phyloP scores from a whole-genome alignment of 2,329 filamentous ascomycete species.

The Penicillium sp. region DNA sequence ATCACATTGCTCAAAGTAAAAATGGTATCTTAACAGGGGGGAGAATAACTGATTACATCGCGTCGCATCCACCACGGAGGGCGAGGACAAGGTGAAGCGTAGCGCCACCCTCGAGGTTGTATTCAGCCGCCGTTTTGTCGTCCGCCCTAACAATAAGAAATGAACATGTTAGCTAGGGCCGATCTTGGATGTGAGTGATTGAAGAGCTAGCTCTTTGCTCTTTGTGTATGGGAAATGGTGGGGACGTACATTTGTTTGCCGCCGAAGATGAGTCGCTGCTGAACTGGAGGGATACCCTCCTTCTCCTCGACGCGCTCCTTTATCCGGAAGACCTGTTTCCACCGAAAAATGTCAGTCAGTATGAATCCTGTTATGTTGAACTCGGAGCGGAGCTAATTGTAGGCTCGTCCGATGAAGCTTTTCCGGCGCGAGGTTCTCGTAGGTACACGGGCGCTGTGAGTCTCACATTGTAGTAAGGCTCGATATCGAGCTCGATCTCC shows the following conservation, averaged over 20 bases:
- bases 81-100: constrained; percentile 96
- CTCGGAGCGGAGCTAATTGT: not conserved
- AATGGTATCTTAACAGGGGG: constrained; percentile 7
- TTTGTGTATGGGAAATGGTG: constrained; percentile 18
- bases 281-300: constrained; percentile 95
- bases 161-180: not conserved
- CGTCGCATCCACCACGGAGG: constrained; percentile 73
- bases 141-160: constrained; percentile 70
- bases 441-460: constrained; percentile 2
- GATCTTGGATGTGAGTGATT: not conserved
- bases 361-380: not conserved
- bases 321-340: constrained; percentile 82
- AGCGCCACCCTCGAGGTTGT: constrained; percentile 86
- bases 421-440: not conserved
- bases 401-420: not conserved
- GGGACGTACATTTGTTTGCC: constrained; percentile 90
- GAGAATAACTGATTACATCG: constrained; percentile 18
- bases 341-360: constrained; percentile 1
- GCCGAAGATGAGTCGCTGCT: constrained; percentile 94
- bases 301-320: constrained; percentile 99
- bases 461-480: constrained; percentile 84
- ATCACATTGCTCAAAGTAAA: constrained; percentile 18
- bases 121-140: constrained; percentile 90
- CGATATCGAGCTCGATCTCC: constrained; percentile 98
- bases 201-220: not conserved